Base-by-base conservation (phyloP, 306 rosid species). In the Rubus parviflorus region DNA sequence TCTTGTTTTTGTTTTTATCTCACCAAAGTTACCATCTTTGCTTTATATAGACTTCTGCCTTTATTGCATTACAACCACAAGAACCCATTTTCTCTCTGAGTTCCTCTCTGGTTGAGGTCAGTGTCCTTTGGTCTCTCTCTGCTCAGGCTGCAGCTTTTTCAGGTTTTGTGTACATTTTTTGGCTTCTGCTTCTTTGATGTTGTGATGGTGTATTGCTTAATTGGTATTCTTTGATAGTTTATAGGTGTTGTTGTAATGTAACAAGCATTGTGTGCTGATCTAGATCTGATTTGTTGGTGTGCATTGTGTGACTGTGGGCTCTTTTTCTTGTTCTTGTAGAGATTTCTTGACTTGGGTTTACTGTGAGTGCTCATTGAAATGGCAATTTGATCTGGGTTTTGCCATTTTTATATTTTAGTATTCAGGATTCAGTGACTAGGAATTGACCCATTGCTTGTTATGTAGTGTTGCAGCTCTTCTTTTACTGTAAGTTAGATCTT, bases 91-190 rank as follows among this genome's bases (percentile, higher is more conserved):
- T 84, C 83, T 76, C 92, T 88, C 91, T 86, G 76, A 85, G 82
- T 88, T 88, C 90, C 90, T 89, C 85, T 68, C 70, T 16, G 70
- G 57, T 65, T 83, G 90, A 85, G 93, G 95, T 90, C 70, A 61
- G 92, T 82, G 58, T 51, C 52, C 79, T 73, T 6, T 58, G 14
- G 17, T 58, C 61, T 72, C 70, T 68, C 70, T 78, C 74, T 8
- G 13, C 37, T 30, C 48, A 46, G 12, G 40, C 45, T 73, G 66
- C 71, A 13, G 11, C 20, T 54, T 58, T 38, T 2, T 42, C 0
- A 58, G 47, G 41, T 60, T 42, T 72, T 74, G 7, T 56, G 48
- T 66, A 47, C 46, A 58, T 54, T 61, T 12, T 40, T 62, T 40
- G 1, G 9, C 70, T 43, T 54, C 37, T 25, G 11, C 61, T 38